A percentile compares a stretch with the other conserved stretches of the same genome.
Evolutionary conservation across 768 basidiomycete genomes (phyloP).

Genomic region (Coprinopsis strossmayeri): DNA sequence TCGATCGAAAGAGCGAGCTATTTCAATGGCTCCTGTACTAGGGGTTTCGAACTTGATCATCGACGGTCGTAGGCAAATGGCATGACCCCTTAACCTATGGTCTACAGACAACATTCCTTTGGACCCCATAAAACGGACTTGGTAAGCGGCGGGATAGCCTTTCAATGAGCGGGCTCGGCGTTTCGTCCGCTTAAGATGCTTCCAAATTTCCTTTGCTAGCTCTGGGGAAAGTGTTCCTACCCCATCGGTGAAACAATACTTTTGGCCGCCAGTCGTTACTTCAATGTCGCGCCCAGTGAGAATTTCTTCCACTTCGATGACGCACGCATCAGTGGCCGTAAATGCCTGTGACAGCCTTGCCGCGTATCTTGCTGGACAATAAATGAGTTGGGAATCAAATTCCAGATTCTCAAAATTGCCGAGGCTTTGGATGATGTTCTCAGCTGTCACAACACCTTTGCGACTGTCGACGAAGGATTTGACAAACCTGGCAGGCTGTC

Average conservation of each 20-base stretch:
- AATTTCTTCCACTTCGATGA: conserved; percentile 44
- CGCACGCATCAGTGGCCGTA: conserved; percentile 61
- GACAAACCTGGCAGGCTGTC: conserved; percentile 45
- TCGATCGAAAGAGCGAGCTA: conserved; percentile 57
- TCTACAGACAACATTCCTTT: conserved; percentile 64
- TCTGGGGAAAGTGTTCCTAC: conserved; percentile 57
- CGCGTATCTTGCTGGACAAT: conserved; percentile 63
- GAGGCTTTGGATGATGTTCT: conserved; percentile 44
- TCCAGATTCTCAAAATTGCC: conserved; percentile 45
- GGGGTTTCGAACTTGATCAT: conserved; percentile 66
- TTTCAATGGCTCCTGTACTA: conserved; percentile 44
- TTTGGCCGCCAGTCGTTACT: conserved; percentile 14
- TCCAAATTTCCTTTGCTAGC: conserved; percentile 44
- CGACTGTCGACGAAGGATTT: conserved; percentile 39
- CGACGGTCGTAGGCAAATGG: conserved; percentile 46
- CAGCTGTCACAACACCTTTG: conserved; percentile 29
- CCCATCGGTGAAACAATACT: conserved; percentile 62
- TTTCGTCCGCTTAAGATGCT: conserved; percentile 31
- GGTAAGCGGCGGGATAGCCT: conserved; percentile 43
- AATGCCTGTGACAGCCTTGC: conserved; percentile 72
- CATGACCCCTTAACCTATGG: conserved; percentile 39
- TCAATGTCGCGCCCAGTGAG: conserved; percentile 29
- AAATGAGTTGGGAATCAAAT: conserved; percentile 41
- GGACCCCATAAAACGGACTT: conserved; percentile 57
- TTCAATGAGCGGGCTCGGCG: conserved; percentile 25